Evolutionary conservation across 306 rosid genomes (phyloP), one percentile per base, ranked within the genome.

Genomic region (Begonia masoniana): DNA sequence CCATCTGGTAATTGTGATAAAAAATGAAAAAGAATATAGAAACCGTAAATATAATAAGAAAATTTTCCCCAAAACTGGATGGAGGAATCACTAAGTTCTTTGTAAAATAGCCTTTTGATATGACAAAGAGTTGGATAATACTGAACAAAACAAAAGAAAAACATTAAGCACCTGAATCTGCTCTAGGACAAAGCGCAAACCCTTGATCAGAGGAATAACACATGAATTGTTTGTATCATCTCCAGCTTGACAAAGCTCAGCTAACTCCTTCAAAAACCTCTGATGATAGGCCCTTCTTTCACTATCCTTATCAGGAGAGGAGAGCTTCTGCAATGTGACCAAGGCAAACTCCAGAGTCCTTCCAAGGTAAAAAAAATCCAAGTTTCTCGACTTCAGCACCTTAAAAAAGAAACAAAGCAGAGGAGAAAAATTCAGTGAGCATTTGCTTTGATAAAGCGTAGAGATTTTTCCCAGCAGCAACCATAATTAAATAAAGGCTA

Each of bases 341-440:
- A 86, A 67, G 17, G 96, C 74, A 69, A 83, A 91, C 60, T 86
- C 82, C 4, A 91, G 83, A 65, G 82, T 86, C 68, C 63, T 77
- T 65, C 94, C 96, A 58, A 91, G 84, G 75, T 83, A 86, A 52
- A 81, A 83, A 55, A 77, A 62, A 70, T 91, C 96, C 85, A 83
- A 55, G 55, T 71, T 73, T 63, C 92, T 94, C 0, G 86, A 86
- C 72, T 70, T 71, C 63, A 91, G 79, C 62, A 81, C 85, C 97
- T 91, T 64, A 56, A 68, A 43, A 62, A 6, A 7, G 39, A 6
- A 1, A 31, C 39, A 31, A 31, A 31, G 39, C 39, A 31, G 0
- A 31, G 39, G 1, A 49, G 47, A 43, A 61, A 46, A 13, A 36
- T 47, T 41, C 58, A 57, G 35, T 56, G 53, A 51, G 15, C 49